phyloP scores from a whole-genome alignment of 2,329 filamentous ascomycete genomes.

The Fusarium udum region DNA sequence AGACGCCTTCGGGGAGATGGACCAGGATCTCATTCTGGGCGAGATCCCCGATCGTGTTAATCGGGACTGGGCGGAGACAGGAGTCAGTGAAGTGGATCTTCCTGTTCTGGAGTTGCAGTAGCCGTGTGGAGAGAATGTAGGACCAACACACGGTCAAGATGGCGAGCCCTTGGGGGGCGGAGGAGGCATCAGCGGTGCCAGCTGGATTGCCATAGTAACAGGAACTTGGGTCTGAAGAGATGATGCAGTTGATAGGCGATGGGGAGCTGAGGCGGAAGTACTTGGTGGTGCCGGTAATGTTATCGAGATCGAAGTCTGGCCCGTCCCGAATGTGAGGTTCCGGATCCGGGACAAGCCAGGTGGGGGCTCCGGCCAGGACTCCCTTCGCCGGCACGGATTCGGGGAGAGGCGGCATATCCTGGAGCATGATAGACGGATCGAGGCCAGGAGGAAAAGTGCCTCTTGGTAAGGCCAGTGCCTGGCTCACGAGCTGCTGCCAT shows the following conservation, averaged over 20 bases:
- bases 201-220: conserved; percentile 34
- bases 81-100: conserved; percentile 38
- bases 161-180: conserved; percentile 39
- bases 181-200: conserved; percentile 27
- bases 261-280: conserved; percentile 42
- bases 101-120: conserved; percentile 42
- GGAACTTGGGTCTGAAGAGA: conserved; percentile 32
- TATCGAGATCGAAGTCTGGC: conserved; percentile 32
- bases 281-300: conserved; percentile 39
- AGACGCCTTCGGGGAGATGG: conserved; percentile 31
- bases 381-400: conserved; percentile 35
- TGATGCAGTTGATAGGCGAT: conserved; percentile 32
- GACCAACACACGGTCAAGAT: conserved; percentile 43
- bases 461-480: conserved; percentile 32
- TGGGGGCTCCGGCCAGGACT: conserved; percentile 39
- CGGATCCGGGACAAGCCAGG: conserved; percentile 40
- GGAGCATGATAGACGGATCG: conserved; percentile 37
- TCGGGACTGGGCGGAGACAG: conserved; percentile 37
- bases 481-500: conserved; percentile 34
- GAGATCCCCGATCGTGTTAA: conserved; percentile 24
- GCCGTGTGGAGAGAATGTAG: conserved; percentile 43
- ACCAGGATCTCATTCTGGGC: conserved; percentile 32
- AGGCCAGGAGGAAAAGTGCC: conserved; percentile 36
- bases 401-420: conserved; percentile 41
- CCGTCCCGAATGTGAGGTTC: conserved; percentile 19